A percentile compares a stretch with the other conserved stretches of the same genome.
These are phyloP conservation scores for Kregervanrija pseudodelftensis DNA, from an alignment of 805 yeast species.

Conservation along the genomic window DNA sequence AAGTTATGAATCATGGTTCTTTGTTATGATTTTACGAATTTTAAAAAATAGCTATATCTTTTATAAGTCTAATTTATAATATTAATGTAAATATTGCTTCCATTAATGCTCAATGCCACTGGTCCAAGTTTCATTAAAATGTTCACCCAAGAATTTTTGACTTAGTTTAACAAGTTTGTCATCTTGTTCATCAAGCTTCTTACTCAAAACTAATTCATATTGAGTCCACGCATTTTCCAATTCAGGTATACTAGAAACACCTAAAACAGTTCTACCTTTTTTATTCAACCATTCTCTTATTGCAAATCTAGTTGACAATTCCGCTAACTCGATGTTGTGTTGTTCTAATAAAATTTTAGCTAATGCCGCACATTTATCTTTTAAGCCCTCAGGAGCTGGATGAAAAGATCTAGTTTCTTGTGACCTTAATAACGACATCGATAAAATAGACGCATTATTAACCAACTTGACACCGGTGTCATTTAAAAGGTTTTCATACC, in stretches of 20 bases:
- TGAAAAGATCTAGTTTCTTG: conserved; percentile 68
- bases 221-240: conserved; percentile 54
- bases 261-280: conserved; percentile 64
- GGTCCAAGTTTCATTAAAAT: conserved; percentile 61
- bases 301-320: conserved; percentile 73
- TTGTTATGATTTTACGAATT: conserved; percentile 2
- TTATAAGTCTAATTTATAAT: neutral
- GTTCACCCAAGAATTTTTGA: conserved; percentile 40
- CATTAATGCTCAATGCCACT: conserved; percentile 25
- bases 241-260: conserved; percentile 62
- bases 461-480: conserved; percentile 52
- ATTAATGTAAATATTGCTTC: neutral
- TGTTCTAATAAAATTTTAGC: conserved; percentile 31
- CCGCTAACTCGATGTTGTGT: conserved; percentile 63
- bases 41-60: neutral
- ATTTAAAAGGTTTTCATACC: conserved; percentile 39
- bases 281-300: conserved; percentile 46
- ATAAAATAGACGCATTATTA: conserved; percentile 78
- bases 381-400: conserved; percentile 62
- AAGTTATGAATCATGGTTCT: conserved; percentile 4
- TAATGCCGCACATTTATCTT: conserved; percentile 41
- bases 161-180: conserved; percentile 35
- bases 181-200: conserved; percentile 35
- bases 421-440: conserved; percentile 78
- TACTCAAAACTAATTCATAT: conserved; percentile 41